phyloP scores from a whole-genome alignment of 2,329 filamentous ascomycete genomes.

The Pseudopithomyces chartarum region DNA sequence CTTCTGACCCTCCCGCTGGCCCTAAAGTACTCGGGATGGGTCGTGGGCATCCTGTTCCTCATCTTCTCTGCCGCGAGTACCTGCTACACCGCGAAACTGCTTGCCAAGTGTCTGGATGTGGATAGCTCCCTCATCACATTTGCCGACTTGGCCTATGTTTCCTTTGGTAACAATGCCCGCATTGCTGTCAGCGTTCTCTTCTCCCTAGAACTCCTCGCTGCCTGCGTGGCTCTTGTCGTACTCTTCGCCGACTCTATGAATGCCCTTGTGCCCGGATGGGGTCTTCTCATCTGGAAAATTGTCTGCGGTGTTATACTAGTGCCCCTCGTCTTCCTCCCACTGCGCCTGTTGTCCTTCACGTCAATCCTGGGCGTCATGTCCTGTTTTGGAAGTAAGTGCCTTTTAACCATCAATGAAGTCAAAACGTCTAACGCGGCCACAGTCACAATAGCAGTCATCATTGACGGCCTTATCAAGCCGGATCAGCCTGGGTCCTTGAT shows the following conservation, averaged over 20 bases:
- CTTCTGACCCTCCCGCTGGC: conserved; percentile 87
- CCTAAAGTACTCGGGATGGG: conserved; percentile 85
- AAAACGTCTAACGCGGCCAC: conserved; percentile 31
- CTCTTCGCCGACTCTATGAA: conserved; percentile 94
- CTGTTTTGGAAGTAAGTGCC: conserved; percentile 79
- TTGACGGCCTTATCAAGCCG: conserved; percentile 85
- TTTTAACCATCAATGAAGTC: not conserved
- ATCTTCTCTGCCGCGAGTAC: conserved; percentile 76
- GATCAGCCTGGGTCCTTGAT: conserved; percentile 80
- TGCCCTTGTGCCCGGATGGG: conserved; percentile 74
- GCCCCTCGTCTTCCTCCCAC: conserved; percentile 81
- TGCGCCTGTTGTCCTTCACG: conserved; percentile 84
- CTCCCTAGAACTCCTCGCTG: conserved; percentile 82
- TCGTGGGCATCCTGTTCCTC: conserved; percentile 78
- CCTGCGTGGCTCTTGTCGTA: conserved; percentile 86
- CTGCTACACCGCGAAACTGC: conserved; percentile 80
- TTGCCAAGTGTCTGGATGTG: conserved; percentile 87
- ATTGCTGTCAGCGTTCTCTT: conserved; percentile 85
- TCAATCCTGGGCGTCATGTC: conserved; percentile 91
- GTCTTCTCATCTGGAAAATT: conserved; percentile 79
- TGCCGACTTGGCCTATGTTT: conserved; percentile 89
- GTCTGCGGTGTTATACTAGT: conserved; percentile 78
- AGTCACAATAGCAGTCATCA: conserved; percentile 83
- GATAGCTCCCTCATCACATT: conserved; percentile 89
- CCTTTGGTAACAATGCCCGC: conserved; percentile 82